Evolutionary conservation across 2,329 filamentous ascomycete genomes (phyloP).

Genomic region (Aspergillus tamarii): DNA sequence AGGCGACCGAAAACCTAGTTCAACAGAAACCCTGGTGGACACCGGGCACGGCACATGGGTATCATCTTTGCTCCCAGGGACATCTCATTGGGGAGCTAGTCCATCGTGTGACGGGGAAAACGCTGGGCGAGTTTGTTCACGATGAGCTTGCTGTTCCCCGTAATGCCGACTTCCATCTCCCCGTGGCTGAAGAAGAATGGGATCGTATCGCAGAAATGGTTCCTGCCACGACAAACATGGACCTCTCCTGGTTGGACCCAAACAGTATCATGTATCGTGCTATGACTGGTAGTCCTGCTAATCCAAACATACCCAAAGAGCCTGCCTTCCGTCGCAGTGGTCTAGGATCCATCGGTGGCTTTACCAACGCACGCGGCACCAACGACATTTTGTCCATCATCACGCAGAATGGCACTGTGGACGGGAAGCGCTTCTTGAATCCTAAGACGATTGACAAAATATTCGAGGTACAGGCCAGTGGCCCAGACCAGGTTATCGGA

Average conservation of each 20-base stretch:
- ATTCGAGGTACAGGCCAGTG: conserved; percentile 49
- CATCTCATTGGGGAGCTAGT: conserved; percentile 51
- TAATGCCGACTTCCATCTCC: conserved; percentile 53
- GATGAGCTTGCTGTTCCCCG: conserved; percentile 49
- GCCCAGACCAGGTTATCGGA: conserved; percentile 45
- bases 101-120: conserved; percentile 44
- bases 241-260: conserved; percentile 19
- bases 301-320: conserved; percentile 27
- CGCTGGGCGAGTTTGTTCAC: conserved; percentile 48
- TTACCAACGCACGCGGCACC: conserved; percentile 50
- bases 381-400: conserved; percentile 47
- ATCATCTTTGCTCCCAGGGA: conserved; percentile 47
- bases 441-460: conserved; percentile 49
- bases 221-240: conserved; percentile 26
- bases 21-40: conserved; percentile 49
- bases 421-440: conserved; percentile 44
- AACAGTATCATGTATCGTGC: conserved; percentile 36
- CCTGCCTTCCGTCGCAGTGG: conserved; percentile 21
- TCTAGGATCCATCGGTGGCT: conserved; percentile 50
- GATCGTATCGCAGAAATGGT: conserved; percentile 43
- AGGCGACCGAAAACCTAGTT: conserved; percentile 40
- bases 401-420: conserved; percentile 35
- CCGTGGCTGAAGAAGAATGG: conserved; percentile 47
- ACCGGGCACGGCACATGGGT: conserved; percentile 49
- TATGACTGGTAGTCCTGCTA: neutral